phyloP scores from a whole-genome alignment of 2,329 filamentous ascomycete species.

The Penicillium vulpinum region DNA sequence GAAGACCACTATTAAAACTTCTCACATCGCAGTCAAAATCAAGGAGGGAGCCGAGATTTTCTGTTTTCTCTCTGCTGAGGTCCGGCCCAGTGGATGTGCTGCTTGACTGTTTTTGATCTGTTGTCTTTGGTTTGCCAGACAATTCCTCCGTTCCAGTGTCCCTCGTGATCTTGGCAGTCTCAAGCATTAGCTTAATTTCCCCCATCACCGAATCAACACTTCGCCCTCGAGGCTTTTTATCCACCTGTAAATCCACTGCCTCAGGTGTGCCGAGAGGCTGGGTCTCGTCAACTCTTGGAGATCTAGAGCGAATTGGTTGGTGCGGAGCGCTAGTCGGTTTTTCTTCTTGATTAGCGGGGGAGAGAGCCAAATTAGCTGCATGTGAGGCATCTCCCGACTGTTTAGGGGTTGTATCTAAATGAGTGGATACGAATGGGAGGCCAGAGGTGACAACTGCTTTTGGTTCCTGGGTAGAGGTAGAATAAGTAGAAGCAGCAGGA shows the following conservation, averaged over 20 bases:
- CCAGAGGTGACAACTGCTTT: not conserved
- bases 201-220: slow-evolving; percentile 1
- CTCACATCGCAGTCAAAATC: not conserved
- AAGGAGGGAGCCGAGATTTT: not conserved
- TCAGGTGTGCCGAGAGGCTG: not conserved
- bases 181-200: not conserved
- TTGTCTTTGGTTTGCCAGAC: not conserved
- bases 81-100: not conserved
- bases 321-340: not conserved
- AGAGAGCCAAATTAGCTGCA: not conserved
- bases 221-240: not conserved
- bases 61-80: not conserved
- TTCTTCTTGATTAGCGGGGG: not conserved
- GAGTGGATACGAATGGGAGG: not conserved
- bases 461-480: not conserved
- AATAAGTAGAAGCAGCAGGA: not conserved
- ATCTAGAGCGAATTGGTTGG: not conserved
- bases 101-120: not conserved
- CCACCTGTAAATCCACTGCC: not conserved
- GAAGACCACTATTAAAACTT: not conserved
- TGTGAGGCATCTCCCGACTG: not conserved
- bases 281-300: not conserved
- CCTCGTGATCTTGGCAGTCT: not conserved
- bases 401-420: not conserved
- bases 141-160: not conserved